These are phyloP conservation scores for Mimosa pudica DNA, from an alignment of 306 rosid species.

Conservation along the genomic window DNA sequence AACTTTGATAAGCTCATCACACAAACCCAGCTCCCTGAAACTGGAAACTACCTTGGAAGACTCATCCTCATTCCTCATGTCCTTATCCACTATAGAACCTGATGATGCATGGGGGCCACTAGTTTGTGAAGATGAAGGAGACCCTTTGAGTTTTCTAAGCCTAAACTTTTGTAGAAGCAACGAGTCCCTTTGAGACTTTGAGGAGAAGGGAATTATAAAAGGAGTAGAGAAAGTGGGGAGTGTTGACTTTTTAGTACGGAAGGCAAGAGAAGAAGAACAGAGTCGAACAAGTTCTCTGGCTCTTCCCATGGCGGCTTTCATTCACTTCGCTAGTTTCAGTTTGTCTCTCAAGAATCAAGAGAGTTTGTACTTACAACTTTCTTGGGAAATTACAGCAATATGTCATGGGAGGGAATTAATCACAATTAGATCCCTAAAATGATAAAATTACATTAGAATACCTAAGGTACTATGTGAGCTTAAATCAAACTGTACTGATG, in stretches of 20 bases:
- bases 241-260: constrained; percentile 24
- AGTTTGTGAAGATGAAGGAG: constrained; percentile 36
- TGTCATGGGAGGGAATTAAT: too few species aligned
- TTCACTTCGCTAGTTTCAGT: background rate
- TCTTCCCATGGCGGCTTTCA: constrained; percentile 40
- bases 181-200: constrained; percentile 53
- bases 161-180: constrained; percentile 65
- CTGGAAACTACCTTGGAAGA: constrained; percentile 41
- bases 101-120: constrained; percentile 29
- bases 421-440: too few species aligned
- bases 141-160: constrained; percentile 67
- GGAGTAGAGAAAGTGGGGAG: constrained; percentile 35
- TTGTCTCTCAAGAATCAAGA: too few species aligned
- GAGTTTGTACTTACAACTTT: too few species aligned
- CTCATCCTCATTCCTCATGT: constrained; percentile 42
- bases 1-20: constrained; percentile 61
- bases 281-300: constrained; percentile 52
- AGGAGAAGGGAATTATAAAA: constrained; percentile 40
- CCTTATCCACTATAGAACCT: constrained; percentile 35
- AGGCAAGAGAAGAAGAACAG: constrained; percentile 26
- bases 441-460: too few species aligned
- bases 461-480: too few species aligned
- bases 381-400: too few species aligned
- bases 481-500: too few species aligned
- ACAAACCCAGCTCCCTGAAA: constrained; percentile 68